Base-by-base conservation (phyloP, 139 green algal genomes). In the Raphidocelis subcapitata region DNA sequence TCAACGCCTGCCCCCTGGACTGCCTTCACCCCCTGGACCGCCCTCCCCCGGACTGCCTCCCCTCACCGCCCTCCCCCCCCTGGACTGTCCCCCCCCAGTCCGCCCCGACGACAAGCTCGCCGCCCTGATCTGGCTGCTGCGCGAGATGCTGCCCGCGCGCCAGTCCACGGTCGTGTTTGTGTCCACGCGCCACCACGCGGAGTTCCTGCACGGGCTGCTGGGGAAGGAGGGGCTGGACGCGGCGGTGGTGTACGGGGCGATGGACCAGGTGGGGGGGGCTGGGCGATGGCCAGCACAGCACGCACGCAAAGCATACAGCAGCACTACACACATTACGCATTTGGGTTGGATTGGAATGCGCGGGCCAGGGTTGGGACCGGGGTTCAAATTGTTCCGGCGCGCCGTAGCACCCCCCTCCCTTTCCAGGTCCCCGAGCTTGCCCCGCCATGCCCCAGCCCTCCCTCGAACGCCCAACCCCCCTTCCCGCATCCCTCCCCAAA, bases 141-240 rank as follows among this genome's bases (percentile, higher is more conserved):
- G 84, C 0, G 85, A 97, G 74, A 87, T 93, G 23, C 69, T 99
- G 20, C 67, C 83, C 0, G 35, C 80, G 2, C 79, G 85, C 33
- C 78, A 93, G 82, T 81, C 85, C 26, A 98, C 92, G 26, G 84
- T 97, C 31, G 76, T 98, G n/a, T 97, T 97, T 83, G 81, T 81
- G 1, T 81, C 92, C 62, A 99, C 96, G 8, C 85, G 92, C 37
- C 94, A 99, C 78, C 93, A 98, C 75, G 96, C 97, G 44, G 96
- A 99, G 83, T 95, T 93, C 69, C 82, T 99, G 63, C 56, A 87
- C 46, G 80, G 71, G 31, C 75, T 99, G 57, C 71, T 99, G 56
- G 44, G 80, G 24, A 28, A 71, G n/a, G 88, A 96, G 62, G 86
- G 86, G 24, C 73, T 97, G 15, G 51, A 81, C 0, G 63, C 77